Evolutionary conservation across 257 asterid genomes (phyloP).

Genomic region (Fraxinus excelsior): DNA sequence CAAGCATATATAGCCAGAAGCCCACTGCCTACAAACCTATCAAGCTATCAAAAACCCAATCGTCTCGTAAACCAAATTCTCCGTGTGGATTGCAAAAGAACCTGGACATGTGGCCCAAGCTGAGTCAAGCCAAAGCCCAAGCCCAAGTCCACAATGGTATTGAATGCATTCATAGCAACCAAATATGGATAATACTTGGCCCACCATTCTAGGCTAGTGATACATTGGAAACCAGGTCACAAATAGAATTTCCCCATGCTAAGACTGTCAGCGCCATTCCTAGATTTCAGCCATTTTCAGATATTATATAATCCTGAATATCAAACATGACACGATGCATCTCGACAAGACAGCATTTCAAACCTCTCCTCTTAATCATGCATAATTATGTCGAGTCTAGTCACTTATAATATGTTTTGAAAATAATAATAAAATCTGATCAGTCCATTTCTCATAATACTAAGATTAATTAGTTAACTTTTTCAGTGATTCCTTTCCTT

Average conservation of each 20-base stretch:
- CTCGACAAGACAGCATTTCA: too few species aligned
- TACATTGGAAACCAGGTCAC: conserved; percentile 32
- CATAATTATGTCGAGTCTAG: too few species aligned
- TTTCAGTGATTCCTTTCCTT: not conserved
- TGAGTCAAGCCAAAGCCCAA: conserved; percentile 25
- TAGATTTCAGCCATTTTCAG: not conserved
- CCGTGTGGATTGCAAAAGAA: not conserved
- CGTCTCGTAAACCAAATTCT: not conserved
- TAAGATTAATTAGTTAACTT: too few species aligned
- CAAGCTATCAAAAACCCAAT: not conserved
- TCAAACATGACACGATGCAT: too few species aligned
- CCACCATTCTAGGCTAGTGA: conserved; percentile 28
- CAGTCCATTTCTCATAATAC: too few species aligned
- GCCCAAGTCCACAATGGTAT: conserved; percentile 26
- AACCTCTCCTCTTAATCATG: too few species aligned
- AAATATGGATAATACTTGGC: conserved; percentile 15
- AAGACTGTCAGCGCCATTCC: conserved; percentile 26
- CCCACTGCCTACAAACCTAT: conserved; percentile 16
- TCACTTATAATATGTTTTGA: too few species aligned
- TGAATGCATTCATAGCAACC: conserved; percentile 30
- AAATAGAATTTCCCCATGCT: conserved; percentile 32
- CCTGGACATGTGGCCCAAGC: conserved; percentile 5
- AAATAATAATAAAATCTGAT: too few species aligned
- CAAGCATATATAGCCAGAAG: conserved; percentile 17
- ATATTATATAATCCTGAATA: too few species aligned